Base-by-base conservation (phyloP, 495 filamentous ascomycete species). In the Podospora anserina region DNA sequence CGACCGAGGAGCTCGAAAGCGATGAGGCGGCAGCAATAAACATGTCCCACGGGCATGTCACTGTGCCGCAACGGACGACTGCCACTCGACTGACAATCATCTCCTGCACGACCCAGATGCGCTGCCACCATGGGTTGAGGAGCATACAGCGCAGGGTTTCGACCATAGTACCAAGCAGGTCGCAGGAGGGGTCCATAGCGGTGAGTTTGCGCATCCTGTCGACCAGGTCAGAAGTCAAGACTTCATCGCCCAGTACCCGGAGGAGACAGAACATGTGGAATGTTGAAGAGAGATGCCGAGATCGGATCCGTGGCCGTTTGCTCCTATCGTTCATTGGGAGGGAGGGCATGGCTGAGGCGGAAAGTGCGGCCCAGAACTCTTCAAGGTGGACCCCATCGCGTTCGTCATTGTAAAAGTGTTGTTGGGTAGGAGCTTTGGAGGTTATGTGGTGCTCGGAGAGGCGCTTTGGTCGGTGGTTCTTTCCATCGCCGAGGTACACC, bases 81-180 rank as follows among this genome's bases (percentile, higher is more conserved):
- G 65, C 65, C 28, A 9, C 7, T 5, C 19, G 49, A 13, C 26
- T 20, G 16, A 67, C 65, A 20, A 59, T 34, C 26, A 67, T n/a
- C 16, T 67, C 65, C 32, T 67, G 65, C 26, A 67, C 30, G 3
- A 67, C 65, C 65, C 65, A 67, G 18, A 67, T 34, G 27, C 65
- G 65, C 27, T 67, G 65, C 65, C 65, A 61, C 65, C 65, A 67
- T 0, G 65, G 15, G 34, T 56, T 67, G 30, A 61, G 55, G 4
- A 67, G 26, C 56, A 67, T 67, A 27, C 34, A 7, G 4, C 65
- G 65, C 4, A 61, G 56, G 15, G 2, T 61, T 28, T 67, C 65
- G 15, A 53, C 11, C 16, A 67, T 7, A 9, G 4, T 11, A 20
- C 18, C 65, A 18, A 67, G n/a, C 3, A 13, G 56, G 23, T 27